Evolutionary conservation across 1,284 basidiomycete species (phyloP), one percentile per base, ranked within the genome.

Genomic region (Neonothopanus nambi): DNA sequence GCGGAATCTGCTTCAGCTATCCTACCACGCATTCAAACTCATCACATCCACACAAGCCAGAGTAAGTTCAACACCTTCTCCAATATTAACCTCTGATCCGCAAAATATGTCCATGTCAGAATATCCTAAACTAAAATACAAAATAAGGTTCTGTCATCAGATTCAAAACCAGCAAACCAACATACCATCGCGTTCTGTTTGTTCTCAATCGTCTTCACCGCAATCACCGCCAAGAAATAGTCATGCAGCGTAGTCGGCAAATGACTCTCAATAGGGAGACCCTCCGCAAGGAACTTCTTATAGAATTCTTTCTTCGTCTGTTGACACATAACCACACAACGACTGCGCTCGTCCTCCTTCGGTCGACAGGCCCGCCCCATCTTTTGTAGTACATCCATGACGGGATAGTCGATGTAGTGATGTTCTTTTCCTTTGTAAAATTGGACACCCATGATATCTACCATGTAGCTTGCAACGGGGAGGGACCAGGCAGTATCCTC

Each of bases 331-430:
- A 99, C 75, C 7, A 99, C 88, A 65, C 95, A 98, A 17, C 93
- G 89, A 61, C 91, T 94, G 52, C 86, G 87, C 11, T 89, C 84
- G 62, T 98, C 95, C 57, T 93, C 85, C 44, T 75, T 73, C 15
- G 96, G 94, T 24, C 94, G 84, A 67, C 95, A 98, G 1, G 96
- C 95, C 18, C 89, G 84, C 39, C 97, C 97, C 84, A 99, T 97
- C 96, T 99, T 99, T 67, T 99, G 95, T 1, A 99, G 81, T 11
- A 99, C 90, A 63, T 99, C 95, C 77, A 96, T 93, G 55, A 99
- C 91, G 1, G 97, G 92, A 65, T 98, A 99, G 72, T 99, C 96
- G 62, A 97, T 81, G 63, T 99, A 99, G 48, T 95, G 91, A 67
- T 97, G 95, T 65, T 98, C 95, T 70, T 92, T 91, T 65, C 94